These are phyloP conservation scores for Phaeoacremonium minimum DNA, from an alignment of 2,329 filamentous ascomycete species.

Conservation along the genomic window DNA sequence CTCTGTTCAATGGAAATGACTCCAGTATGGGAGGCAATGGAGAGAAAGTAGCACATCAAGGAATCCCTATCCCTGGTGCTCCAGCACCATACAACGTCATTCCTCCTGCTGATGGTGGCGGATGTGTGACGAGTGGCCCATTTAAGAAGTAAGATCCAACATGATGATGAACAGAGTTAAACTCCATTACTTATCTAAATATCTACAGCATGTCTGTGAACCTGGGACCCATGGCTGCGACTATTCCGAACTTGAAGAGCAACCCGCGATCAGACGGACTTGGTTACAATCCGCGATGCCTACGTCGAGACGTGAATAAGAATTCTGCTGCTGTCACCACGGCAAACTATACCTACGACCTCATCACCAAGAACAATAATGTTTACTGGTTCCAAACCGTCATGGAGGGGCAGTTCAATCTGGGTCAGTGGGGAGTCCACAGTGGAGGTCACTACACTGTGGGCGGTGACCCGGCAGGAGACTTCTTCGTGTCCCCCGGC, in stretches of 20 bases:
- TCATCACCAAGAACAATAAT: constrained; percentile 24
- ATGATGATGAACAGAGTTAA: no score
- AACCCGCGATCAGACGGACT: constrained; percentile 13
- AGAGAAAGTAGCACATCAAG: no score
- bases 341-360: constrained; percentile 18
- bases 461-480: constrained; percentile 28
- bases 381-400: constrained; percentile 31
- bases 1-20: constrained; percentile 45
- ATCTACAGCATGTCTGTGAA: constrained; percentile 32
- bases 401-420: constrained; percentile 23
- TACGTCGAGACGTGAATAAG: constrained; percentile 29
- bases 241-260: constrained; percentile 9
- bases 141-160: constrained; percentile 31
- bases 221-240: constrained; percentile 26
- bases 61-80: no score
- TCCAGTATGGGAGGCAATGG: constrained; percentile 40
- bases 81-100: no score
- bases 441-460: constrained; percentile 27
- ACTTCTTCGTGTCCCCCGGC: constrained; percentile 22
- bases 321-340: constrained; percentile 24
- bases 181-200: no score
- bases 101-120: constrained; percentile 33
- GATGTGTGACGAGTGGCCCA: constrained; percentile 44
- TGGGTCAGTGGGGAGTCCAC: constrained; percentile 18
- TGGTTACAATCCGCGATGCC: constrained; percentile 32